Base-by-base conservation (phyloP, 441 rosid genomes). In the Populus hybrid region DNA sequence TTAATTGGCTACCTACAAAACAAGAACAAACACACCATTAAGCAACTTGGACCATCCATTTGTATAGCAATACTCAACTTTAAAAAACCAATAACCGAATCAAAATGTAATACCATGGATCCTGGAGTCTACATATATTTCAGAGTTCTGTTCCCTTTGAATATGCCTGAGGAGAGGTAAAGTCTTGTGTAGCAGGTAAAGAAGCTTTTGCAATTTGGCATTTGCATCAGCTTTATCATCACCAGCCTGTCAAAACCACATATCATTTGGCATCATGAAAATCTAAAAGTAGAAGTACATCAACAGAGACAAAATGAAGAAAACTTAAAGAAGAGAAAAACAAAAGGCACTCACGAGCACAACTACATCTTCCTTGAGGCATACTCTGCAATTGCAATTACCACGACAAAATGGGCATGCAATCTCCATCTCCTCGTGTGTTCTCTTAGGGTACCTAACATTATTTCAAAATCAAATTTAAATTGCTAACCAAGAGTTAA, bases 351-450 rank as follows among this genome's bases (percentile, higher is more conserved):
- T 21, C 61, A 87, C 92, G 84, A 63, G 73, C 57, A 78, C 23
- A 72, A 74, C 69, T 78, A 75, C 72, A 53, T 83, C 83, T 84
- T 85, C 81, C 80, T 63, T 38, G 59, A 73, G 75, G 72, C 77
- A 80, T 34, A 87, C 66, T 77, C 86, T 88, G 84, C 93, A 90
- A 80, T 88, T 90, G 78, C 93, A 88, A 81, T 86, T 88, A 16
- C 80, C 82, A 35, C 81, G 82, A 73, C 93, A 88, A 80, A 86
- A 74, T 23, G 93, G 93, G 73, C 93, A 90, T 69, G 76, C 80
- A 16, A 82, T 68, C 32, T 85, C 86, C 72, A 87, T 76, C 63
- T 82, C 89, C 28, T 87, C 89, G 76, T 74, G 84, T 26, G 86
- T 75, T 81, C 78, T 77, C 21, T 71, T 81, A 23, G 92, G 93